A percentile compares a stretch with the other conserved stretches of the same genome.
These are phyloP conservation scores for Fusarium buxicola DNA, from an alignment of 2,329 filamentous ascomycete genomes.

Conservation along the genomic window DNA sequence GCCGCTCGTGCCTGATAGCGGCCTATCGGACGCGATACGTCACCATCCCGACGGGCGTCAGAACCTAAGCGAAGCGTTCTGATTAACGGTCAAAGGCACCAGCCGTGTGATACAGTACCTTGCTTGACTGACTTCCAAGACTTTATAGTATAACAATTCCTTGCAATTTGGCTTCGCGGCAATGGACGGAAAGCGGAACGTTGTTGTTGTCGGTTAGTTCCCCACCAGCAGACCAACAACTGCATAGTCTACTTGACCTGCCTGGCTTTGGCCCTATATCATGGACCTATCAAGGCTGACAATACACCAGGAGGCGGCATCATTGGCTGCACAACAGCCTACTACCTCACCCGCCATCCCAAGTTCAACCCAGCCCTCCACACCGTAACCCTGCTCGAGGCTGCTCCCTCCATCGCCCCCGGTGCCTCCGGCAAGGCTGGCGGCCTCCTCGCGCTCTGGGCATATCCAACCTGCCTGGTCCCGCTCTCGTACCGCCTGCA, in stretches of 20 bases:
- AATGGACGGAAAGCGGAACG: constrained; percentile 57
- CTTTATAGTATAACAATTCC: background rate
- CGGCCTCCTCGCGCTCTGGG: constrained; percentile 90
- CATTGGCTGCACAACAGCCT: constrained; percentile 91
- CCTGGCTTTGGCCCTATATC: background rate
- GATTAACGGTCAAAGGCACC: background rate
- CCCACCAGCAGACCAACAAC: constrained; percentile 1
- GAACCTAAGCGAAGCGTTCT: constrained; percentile 15
- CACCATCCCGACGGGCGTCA: constrained; percentile 5
- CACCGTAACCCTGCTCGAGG: constrained; percentile 87
- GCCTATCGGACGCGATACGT: constrained; percentile 19
- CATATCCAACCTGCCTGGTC: constrained; percentile 86
- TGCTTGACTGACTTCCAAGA: background rate
- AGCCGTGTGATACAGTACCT: no score
- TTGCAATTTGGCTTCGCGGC: background rate
- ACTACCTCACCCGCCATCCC: constrained; percentile 88
- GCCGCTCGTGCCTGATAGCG: background rate
- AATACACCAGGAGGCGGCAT: constrained; percentile 80
- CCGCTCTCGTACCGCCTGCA: constrained; percentile 88
- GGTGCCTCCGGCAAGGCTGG: constrained; percentile 96
- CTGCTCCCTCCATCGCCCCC: constrained; percentile 82
- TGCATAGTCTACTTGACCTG: background rate
- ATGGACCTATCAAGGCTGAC: constrained; percentile 21
- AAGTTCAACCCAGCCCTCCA: constrained; percentile 80
- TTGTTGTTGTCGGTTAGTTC: constrained; percentile 62